phyloP scores from a whole-genome alignment of 2,329 filamentous ascomycete species.

The Xylaria sp. region DNA sequence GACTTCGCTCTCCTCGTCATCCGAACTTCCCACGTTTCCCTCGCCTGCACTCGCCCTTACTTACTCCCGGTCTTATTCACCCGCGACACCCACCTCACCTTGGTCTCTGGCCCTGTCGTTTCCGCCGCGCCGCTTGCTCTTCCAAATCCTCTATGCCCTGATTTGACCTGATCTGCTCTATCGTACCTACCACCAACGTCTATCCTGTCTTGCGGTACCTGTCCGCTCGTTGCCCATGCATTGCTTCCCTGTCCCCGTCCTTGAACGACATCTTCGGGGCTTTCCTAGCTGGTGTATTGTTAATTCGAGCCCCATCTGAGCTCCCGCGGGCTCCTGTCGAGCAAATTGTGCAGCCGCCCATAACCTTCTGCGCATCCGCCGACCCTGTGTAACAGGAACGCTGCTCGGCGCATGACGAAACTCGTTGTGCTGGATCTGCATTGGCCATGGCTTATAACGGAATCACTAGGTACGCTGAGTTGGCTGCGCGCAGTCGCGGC shows the following conservation, averaged over 20 bases:
- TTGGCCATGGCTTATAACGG: conserved; percentile 26
- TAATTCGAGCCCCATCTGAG: conserved; percentile 8
- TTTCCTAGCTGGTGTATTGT: conserved; percentile 17
- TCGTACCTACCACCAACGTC: neutral
- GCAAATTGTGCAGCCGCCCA: neutral
- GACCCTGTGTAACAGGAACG: neutral
- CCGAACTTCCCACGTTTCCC: conserved; percentile 5
- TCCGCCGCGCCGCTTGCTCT: conserved; percentile 4
- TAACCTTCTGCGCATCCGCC: neutral
- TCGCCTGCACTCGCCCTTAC: no score
- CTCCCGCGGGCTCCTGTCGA: conserved; percentile 12
- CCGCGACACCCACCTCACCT: neutral
- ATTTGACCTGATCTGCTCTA: conserved; percentile 10
- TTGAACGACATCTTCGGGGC: conserved; percentile 24
- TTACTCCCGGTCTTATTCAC: conserved; percentile 1
- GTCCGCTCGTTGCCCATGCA: conserved; percentile 26
- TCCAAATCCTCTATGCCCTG: neutral
- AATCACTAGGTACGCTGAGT: conserved; percentile 20
- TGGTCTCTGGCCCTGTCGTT: neutral
- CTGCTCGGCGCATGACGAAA: conserved; percentile 8
- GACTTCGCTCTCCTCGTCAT: conserved; percentile 6
- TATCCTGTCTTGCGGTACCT: conserved; percentile 14
- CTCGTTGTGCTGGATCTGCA: conserved; percentile 1
- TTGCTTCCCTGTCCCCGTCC: conserved; percentile 19
- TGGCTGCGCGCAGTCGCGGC: neutral